Evolutionary conservation across 2,329 filamentous ascomycete genomes (phyloP), one percentile per base, ranked within the genome.

Genomic region (Knufia fluminis): DNA sequence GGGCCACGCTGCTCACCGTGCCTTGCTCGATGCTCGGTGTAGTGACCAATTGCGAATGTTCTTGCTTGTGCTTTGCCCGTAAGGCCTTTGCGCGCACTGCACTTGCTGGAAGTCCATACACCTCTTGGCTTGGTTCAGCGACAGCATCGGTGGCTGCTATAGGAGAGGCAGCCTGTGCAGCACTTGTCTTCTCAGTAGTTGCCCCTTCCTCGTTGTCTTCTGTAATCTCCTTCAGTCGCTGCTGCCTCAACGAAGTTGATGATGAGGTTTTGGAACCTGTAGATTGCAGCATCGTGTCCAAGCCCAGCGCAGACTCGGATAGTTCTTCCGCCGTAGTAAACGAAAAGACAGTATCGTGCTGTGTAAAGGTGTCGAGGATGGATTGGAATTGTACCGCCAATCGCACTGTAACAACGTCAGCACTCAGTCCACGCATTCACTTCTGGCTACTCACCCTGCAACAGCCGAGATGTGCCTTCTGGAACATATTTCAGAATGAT

Each of bases 401-500:
- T 58, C 91, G 88, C 55, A 87, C 91, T 96, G 65, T n/a, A 36
- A 8, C 26, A 32, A 23, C 9, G 41, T 50, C 26, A 50, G 48
- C 20, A 40, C 20, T 14, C 7, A 16, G 19, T 8, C 3, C 19
- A 22, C 2, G n/a, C 9, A 16, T 33, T 7, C 19, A 10, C 17
- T 22, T 23, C 39, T 36, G 45, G 9, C 16, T 50, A 66, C 79
- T 59, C 69, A 95, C 92, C 92, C 85, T 95, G 86, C 48, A 98
- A 74, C 49, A 98, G 74, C 60, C 92, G 80, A 55, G 92, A 97
- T 57, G 90, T 91, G 52, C 83, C 86, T 52, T 94, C 87, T 1
- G 91, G 92, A 54, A 95, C 77, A 66, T 92, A 95, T 71, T 92
- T 96, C 66, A 98, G 78, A 52, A 98, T 71, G 43, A 97, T 85